phyloP scores from a whole-genome alignment of 2,329 filamentous ascomycete species.

The Fusarium miscanthi region DNA sequence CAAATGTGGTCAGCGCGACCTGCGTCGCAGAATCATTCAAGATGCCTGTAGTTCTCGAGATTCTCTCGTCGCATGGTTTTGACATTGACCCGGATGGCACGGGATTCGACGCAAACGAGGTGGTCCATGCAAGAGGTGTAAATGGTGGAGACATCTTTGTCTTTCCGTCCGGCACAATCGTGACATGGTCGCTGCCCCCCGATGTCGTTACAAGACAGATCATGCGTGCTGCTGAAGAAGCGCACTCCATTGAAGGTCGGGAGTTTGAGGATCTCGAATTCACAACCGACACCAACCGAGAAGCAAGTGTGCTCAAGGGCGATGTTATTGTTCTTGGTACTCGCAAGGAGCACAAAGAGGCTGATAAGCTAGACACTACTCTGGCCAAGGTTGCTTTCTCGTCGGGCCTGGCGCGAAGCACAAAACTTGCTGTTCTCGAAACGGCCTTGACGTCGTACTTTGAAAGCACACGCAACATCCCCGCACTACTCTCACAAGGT shows the following conservation, averaged over 20 bases:
- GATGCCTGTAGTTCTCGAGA: constrained; percentile 69
- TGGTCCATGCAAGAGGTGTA: constrained; percentile 70
- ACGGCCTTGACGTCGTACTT: constrained; percentile 85
- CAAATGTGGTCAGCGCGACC: constrained; percentile 66
- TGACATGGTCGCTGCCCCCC: constrained; percentile 88
- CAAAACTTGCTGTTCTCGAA: constrained; percentile 93
- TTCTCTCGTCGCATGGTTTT: constrained; percentile 69
- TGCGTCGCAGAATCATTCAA: constrained; percentile 73
- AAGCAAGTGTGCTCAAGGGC: constrained; percentile 82
- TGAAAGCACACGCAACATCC: constrained; percentile 84
- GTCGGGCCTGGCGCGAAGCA: constrained; percentile 89
- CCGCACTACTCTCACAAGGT: constrained; percentile 78
- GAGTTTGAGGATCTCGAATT: constrained; percentile 95
- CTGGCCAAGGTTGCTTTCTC: constrained; percentile 97
- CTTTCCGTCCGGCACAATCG: constrained; percentile 93
- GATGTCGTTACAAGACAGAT: constrained; percentile 80
- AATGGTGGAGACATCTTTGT: constrained; percentile 90
- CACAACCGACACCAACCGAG: constrained; percentile 76
- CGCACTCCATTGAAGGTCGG: constrained; percentile 73
- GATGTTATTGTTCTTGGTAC: constrained; percentile 92
- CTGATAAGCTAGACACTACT: constrained; percentile 67
- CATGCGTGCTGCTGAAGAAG: constrained; percentile 78
- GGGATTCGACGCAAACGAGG: constrained; percentile 69
- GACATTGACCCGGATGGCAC: constrained; percentile 70
- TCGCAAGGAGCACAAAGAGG: constrained; percentile 62